A percentile compares a stretch with the other conserved stretches of the same genome.
These are phyloP conservation scores for Novymonas esmeraldas DNA, from an alignment of 208 protist genomes.

Conservation along the genomic window DNA sequence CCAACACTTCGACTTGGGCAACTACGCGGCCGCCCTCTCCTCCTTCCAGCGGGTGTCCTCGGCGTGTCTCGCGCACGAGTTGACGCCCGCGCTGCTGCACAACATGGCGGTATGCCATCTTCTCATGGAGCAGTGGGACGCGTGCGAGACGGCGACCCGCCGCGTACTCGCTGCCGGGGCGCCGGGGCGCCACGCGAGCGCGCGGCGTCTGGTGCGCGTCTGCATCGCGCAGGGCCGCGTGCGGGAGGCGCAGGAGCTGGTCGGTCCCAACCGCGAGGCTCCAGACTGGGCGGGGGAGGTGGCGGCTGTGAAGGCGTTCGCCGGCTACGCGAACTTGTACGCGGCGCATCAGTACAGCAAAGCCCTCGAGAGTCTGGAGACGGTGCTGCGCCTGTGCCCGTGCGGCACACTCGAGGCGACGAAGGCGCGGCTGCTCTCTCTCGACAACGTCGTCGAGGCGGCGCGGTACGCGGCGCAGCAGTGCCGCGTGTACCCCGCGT, in stretches of 20 bases:
- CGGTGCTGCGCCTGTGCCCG: conserved; percentile 38
- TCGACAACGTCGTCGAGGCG: conserved; percentile 36
- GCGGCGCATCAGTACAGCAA: conserved; percentile 45
- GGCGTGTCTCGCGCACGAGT: conserved; percentile 19
- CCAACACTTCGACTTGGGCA: conserved; percentile 9
- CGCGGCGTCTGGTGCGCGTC: conserved; percentile 41
- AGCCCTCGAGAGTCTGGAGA: conserved; percentile 48
- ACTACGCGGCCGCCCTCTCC: conserved; percentile 25
- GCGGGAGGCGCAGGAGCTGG: conserved; percentile 30
- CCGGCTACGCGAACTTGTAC: conserved; percentile 41
- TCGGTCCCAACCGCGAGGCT: conserved; percentile 29
- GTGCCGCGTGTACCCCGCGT: conserved; percentile 35
- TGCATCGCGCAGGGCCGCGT: conserved; percentile 37
- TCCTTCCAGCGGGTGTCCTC: conserved; percentile 20
- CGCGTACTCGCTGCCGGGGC: conserved; percentile 45
- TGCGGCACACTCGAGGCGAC: conserved; percentile 60
- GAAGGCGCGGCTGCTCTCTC: conserved; percentile 52
- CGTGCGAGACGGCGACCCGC: conserved; percentile 32
- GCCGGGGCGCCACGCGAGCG: conserved; percentile 37
- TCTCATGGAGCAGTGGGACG: conserved; percentile 50
- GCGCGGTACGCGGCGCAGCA: conserved; percentile 31
- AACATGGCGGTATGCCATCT: conserved; percentile 66
- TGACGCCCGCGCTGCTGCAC: conserved; percentile 41
- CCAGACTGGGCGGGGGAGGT: conserved; percentile 37
- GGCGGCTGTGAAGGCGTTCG: conserved; percentile 41